phyloP scores from a whole-genome alignment of 2,329 filamentous ascomycete genomes.

The Fusarium subglutinans region DNA sequence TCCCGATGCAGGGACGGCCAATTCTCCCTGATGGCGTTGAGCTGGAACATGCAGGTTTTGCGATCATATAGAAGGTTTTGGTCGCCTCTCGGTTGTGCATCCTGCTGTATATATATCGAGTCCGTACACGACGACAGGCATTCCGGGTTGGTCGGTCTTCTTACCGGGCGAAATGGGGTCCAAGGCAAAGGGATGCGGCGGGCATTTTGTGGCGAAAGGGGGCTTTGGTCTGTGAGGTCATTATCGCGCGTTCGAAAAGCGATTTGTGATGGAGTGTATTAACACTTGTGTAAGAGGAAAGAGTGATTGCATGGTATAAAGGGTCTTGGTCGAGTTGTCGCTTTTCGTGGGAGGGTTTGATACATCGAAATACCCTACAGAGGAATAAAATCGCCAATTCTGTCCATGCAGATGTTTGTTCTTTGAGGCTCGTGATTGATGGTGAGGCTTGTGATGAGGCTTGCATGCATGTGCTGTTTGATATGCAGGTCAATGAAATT shows the following conservation, averaged over 20 bases:
- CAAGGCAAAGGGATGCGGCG: not conserved
- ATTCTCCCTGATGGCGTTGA: conserved; percentile 59
- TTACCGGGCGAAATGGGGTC: conserved; percentile 14
- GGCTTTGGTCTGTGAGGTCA: not conserved
- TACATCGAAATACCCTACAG: not conserved
- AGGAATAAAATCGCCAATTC: not conserved
- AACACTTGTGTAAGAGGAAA: not conserved
- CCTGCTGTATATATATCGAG: not conserved
- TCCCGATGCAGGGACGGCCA: conserved; percentile 67
- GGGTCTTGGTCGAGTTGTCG: not conserved
- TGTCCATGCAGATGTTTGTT: not conserved
- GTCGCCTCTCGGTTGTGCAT: not conserved
- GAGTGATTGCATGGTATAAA: not conserved
- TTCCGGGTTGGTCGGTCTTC: not conserved
- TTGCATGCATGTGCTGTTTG: not conserved
- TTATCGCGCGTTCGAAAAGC: conserved; percentile 4
- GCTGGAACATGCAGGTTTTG: conserved; percentile 63
- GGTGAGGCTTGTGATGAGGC: not conserved
- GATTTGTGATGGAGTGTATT: not conserved
- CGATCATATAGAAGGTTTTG: conserved; percentile 35
- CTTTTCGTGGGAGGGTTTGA: not conserved
- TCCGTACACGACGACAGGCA: not conserved
- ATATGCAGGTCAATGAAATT: not conserved
- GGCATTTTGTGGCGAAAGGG: conserved; percentile 20
- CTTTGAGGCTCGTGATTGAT: not conserved